Evolutionary conservation across 495 filamentous ascomycete species (phyloP).

Genomic region (Penicillium crystallinum): DNA sequence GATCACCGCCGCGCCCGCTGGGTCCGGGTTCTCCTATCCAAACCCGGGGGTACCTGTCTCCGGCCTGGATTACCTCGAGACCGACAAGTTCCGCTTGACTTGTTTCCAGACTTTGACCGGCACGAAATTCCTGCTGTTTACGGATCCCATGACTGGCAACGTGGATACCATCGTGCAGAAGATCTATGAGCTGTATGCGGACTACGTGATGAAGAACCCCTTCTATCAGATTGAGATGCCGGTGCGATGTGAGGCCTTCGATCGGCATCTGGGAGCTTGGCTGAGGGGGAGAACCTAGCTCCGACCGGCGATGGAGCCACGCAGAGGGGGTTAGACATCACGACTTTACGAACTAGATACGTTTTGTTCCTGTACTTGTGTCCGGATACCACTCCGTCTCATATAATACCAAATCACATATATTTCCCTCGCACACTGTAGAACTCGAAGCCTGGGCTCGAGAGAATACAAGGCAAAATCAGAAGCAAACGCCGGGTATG

Average conservation of each 20-base stretch:
- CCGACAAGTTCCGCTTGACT: conserved; percentile 83
- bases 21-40: conserved; percentile 33
- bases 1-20: conserved; percentile 19
- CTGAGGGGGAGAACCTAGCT: conserved; percentile 33
- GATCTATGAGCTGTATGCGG: conserved; percentile 91
- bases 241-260: conserved; percentile 88
- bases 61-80: conserved; percentile 87
- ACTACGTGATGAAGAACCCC: conserved; percentile 99
- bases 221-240: conserved; percentile 99
- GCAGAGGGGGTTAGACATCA: conserved; percentile 14
- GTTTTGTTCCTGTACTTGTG: conserved; percentile 10
- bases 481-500: conserved; percentile 43
- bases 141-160: conserved; percentile 84
- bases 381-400: conserved; percentile 2
- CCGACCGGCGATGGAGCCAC: background rate
- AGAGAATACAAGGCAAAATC: conserved; percentile 26
- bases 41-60: conserved; percentile 48
- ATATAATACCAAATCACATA: conserved; percentile 24
- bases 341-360: conserved; percentile 28
- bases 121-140: conserved; percentile 92
- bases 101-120: conserved; percentile 95
- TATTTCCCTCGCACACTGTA: conserved; percentile 16
- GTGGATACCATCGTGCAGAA: conserved; percentile 73
- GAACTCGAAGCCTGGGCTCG: conserved; percentile 8
- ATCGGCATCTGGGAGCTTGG: conserved; percentile 64